phyloP scores from a whole-genome alignment of 2,329 filamentous ascomycete genomes.

The Septoria linicola region DNA sequence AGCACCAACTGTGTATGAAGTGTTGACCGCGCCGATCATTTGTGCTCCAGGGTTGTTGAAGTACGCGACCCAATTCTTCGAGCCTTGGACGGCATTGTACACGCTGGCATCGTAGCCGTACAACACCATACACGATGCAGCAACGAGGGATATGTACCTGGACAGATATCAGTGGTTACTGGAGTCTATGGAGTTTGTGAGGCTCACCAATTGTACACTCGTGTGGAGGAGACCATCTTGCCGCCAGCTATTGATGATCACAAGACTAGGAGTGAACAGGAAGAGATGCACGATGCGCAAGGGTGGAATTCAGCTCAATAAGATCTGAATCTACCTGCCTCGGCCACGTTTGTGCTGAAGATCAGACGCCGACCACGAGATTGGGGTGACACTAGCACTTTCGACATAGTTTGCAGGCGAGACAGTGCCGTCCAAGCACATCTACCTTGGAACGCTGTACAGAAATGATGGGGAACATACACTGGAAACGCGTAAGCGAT shows the following conservation, averaged over 20 bases:
- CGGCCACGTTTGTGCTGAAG: too few relatives aligned
- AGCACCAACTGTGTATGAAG: constrained; percentile 68
- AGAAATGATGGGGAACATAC: too few relatives aligned
- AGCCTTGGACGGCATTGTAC: constrained; percentile 70
- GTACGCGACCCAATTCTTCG: constrained; percentile 64
- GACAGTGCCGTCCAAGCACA: too few relatives aligned
- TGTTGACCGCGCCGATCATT: constrained; percentile 61
- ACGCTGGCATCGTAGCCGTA: constrained; percentile 74
- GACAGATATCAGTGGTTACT: neutral
- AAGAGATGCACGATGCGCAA: too few relatives aligned
- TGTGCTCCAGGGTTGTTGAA: constrained; percentile 54
- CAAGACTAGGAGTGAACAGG: too few relatives aligned
- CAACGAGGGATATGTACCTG: constrained; percentile 67
- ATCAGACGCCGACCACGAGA: too few relatives aligned
- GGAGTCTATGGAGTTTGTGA: neutral
- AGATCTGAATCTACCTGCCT: too few relatives aligned
- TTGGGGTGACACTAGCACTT: too few relatives aligned
- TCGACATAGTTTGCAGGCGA: too few relatives aligned
- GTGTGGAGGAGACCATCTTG: neutral
- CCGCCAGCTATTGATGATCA: too few relatives aligned
- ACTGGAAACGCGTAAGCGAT: neutral
- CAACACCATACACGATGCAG: constrained; percentile 71
- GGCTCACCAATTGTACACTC: constrained; percentile 4
- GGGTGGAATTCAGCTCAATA: too few relatives aligned
- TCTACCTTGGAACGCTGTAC: neutral